phyloP scores from a whole-genome alignment of 140 eudicot species.

The Anethum foeniculum region DNA sequence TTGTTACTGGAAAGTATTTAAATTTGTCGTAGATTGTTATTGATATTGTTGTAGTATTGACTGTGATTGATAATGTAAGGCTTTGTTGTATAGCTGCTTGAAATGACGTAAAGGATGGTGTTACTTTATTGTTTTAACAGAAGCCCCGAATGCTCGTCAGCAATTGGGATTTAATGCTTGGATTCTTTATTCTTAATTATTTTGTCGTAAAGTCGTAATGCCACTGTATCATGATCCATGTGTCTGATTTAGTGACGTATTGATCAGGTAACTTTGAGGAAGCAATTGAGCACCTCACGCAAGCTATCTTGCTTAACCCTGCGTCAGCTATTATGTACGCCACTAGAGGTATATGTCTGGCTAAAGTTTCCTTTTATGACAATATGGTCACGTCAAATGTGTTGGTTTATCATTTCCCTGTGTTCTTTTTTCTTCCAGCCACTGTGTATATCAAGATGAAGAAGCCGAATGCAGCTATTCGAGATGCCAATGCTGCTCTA shows the following conservation, averaged over 20 bases:
- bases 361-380: background rate
- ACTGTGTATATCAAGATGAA: constrained; percentile 85
- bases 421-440: constrained; percentile 36
- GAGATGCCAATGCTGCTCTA: constrained; percentile 92
- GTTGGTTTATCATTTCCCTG: background rate
- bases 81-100: background rate
- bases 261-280: constrained; percentile 74
- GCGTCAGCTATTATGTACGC: constrained; percentile 94
- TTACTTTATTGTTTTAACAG: background rate
- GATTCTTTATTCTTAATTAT: background rate
- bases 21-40: background rate
- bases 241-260: background rate
- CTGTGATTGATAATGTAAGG: background rate
- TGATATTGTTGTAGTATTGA: background rate
- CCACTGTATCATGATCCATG: background rate
- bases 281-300: constrained; percentile 79
- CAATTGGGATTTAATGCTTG: background rate
- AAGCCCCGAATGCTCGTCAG: background rate
- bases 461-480: constrained; percentile 97
- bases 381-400: background rate
- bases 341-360: constrained; percentile 54
- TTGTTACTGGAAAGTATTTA: background rate
- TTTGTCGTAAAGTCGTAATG: background rate
- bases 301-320: constrained; percentile 82
- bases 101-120: background rate